phyloP scores from a whole-genome alignment of 768 basidiomycete species.

The Amanita jacksonii region DNA sequence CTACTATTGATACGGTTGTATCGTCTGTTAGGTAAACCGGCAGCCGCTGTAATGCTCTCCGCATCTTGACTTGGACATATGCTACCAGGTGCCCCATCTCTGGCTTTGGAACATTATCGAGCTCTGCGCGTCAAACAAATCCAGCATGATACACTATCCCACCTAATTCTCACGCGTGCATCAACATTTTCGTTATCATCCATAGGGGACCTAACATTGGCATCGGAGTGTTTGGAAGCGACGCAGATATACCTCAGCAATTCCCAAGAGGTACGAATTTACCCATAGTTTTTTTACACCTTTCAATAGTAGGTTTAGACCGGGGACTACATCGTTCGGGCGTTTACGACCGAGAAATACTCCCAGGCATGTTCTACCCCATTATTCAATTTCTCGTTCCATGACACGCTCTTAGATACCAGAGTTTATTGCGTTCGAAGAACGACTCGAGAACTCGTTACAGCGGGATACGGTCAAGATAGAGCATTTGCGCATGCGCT shows the following conservation, averaged over 20 bases:
- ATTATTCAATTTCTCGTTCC: not conserved
- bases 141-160: constrained; percentile 84
- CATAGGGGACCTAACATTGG: constrained; percentile 65
- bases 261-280: constrained; percentile 54
- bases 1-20: constrained; percentile 75
- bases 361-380: constrained; percentile 44
- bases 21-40: constrained; percentile 60
- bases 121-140: constrained; percentile 73
- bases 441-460: constrained; percentile 73
- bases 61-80: not conserved
- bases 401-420: constrained; percentile 45
- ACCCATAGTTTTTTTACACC: not conserved
- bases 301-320: constrained; percentile 32
- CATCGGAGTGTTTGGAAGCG: constrained; percentile 68
- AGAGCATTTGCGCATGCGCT: constrained; percentile 78
- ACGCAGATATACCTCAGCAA: constrained; percentile 77
- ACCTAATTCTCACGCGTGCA: constrained; percentile 68
- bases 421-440: constrained; percentile 77
- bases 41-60: not conserved
- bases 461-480: constrained; percentile 76
- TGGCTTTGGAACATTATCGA: constrained; percentile 73
- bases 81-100: constrained; percentile 54
- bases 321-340: constrained; percentile 70
- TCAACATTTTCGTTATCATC: constrained; percentile 73
- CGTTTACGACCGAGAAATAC: constrained; percentile 75